These are phyloP conservation scores for Eruca vesicaria DNA, from an alignment of 441 rosid species.

Conservation along the genomic window DNA sequence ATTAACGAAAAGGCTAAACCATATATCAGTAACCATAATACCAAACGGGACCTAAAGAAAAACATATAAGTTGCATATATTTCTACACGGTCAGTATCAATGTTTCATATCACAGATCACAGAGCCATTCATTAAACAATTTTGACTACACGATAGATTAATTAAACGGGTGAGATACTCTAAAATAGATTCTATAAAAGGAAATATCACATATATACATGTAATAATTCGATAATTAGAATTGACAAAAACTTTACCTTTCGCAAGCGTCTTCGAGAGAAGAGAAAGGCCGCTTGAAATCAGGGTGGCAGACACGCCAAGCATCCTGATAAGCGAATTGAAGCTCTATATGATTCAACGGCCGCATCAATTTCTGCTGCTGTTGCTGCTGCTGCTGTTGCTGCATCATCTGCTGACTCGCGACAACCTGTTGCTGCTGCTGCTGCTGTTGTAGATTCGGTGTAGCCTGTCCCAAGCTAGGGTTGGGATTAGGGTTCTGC, in stretches of 20 bases:
- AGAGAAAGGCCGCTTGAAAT: constrained; percentile 83
- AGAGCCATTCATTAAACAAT: background rate
- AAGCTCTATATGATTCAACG: constrained; percentile 81
- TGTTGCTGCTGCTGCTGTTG: constrained; percentile 47
- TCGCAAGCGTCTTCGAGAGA: constrained; percentile 95
- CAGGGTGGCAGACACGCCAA: constrained; percentile 95
- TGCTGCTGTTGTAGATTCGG: constrained; percentile 50
- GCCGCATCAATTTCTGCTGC: constrained; percentile 68
- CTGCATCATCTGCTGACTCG: constrained; percentile 39
- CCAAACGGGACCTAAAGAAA: background rate
- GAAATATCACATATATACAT: background rate
- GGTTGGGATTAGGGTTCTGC: constrained; percentile 39
- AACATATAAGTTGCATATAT: background rate
- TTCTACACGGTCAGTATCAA: background rate
- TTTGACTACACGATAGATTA: background rate
- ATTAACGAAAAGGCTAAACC: background rate
- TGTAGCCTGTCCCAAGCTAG: constrained; percentile 29
- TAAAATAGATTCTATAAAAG: background rate
- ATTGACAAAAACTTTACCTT: constrained; percentile 46
- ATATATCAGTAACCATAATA: background rate
- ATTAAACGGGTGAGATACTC: background rate
- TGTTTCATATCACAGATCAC: background rate
- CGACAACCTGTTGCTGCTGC: constrained; percentile 35
- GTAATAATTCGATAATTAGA: background rate
- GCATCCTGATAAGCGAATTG: constrained; percentile 97